Evolutionary conservation across 495 filamentous ascomycete species (phyloP), one percentile per base, ranked within the genome.

Genomic region (Amniculicola lignicola): DNA sequence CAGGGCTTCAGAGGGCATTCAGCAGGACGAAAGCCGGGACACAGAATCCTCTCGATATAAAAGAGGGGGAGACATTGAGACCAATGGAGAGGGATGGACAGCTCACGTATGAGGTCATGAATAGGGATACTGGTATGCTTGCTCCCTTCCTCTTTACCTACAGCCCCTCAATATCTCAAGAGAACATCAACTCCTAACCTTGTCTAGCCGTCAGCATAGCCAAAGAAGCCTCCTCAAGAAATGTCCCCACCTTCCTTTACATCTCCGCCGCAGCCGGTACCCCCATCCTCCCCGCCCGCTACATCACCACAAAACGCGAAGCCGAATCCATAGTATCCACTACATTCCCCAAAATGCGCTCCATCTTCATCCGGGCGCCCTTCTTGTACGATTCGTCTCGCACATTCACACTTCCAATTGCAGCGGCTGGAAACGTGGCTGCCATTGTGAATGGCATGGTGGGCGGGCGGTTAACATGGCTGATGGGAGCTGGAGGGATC

Each of bases 91-190:
- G 71, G 27, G 78, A 82, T 64, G 82, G 82, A 16, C 88, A 95
- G 72, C 71, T 95, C 64, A 96, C 91, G 29, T 98, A 98, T 75
- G 93, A 98, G 78, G 80, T 90, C 58, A 96, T 98, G 89, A 98
- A 98, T 74, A 81, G 93, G 54, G 94, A 98, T 67, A 81, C 82
- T 39, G 82, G 81, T 84, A n/a, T n/a, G n/a, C n/a, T n/a, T n/a
- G n/a, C n/a, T n/a, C n/a, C n/a, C n/a, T n/a, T n/a, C n/a, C n/a
- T n/a, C n/a, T n/a, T n/a, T n/a, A n/a, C n/a, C n/a, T n/a, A 67
- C 38, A 71, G 69, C 43, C 18, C 21, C 15, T 33, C 39, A 35
- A n/a, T 41, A 12, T 29, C 11, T 40, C 36, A 18, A 9, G 7
- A 9, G 21, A 15, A 14, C n/a, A 53, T 37, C 33, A 6, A 38